Evolutionary conservation across 345 rosid species (phyloP).

Genomic region (Streptanthus diversifolius): DNA sequence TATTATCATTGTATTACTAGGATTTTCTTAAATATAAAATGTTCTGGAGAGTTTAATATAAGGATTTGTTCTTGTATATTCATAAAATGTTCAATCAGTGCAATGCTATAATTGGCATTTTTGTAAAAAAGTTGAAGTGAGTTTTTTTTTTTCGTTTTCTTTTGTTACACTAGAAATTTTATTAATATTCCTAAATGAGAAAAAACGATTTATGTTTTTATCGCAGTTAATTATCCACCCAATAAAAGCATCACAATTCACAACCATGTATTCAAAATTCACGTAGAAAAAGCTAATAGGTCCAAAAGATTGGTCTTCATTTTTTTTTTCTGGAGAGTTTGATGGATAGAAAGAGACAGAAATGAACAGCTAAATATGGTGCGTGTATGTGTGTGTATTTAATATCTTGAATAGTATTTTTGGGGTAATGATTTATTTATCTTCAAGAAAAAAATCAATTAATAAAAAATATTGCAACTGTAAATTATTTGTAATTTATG

Average conservation of each 20-base stretch:
- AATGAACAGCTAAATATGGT: constrained; percentile 11
- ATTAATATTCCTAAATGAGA: background rate
- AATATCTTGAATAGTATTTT: background rate
- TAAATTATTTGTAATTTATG: background rate
- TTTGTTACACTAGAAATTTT: background rate
- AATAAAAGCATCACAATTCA: background rate
- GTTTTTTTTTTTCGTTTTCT: no score
- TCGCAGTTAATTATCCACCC: background rate
- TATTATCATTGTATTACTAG: no score
- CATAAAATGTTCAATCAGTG: background rate
- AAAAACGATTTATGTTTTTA: background rate
- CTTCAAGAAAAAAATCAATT: background rate
- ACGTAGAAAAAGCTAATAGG: constrained; percentile 14
- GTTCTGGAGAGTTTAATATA: no score
- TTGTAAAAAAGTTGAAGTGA: background rate
- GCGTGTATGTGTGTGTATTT: background rate
- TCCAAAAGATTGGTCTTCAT: constrained; percentile 36
- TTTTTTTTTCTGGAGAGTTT: constrained; percentile 3
- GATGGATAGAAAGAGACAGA: constrained; percentile 19
- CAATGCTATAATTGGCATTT: background rate
- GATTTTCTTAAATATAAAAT: no score
- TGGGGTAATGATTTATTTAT: background rate
- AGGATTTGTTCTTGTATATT: background rate
- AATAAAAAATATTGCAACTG: background rate
- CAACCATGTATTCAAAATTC: constrained; percentile 17